These are phyloP conservation scores for Globisporangium cylindrosporum DNA, from an alignment of 352 stramenopile species.

Conservation along the genomic window DNA sequence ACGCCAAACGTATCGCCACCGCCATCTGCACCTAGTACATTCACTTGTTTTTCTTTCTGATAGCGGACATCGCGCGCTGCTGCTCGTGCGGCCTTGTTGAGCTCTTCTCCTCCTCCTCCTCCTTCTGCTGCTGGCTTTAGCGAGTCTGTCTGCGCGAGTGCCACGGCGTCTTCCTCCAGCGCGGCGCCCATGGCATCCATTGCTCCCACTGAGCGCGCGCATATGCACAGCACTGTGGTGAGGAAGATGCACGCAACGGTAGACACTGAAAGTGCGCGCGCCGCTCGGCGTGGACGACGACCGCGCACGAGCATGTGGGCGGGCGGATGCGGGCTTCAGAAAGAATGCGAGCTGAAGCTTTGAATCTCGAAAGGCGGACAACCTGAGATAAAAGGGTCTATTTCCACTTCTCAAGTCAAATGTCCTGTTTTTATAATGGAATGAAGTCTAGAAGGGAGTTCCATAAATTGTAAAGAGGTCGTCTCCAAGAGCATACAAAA, in stretches of 20 bases:
- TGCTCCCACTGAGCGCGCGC: neutral
- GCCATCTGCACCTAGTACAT: neutral
- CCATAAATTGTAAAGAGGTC: too few relatives aligned
- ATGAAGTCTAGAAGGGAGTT: too few relatives aligned
- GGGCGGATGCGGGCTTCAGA: neutral
- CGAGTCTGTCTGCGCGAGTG: neutral
- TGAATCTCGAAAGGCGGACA: neutral
- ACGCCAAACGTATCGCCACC: neutral
- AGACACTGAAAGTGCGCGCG: neutral
- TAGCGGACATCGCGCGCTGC: neutral
- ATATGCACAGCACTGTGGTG: neutral
- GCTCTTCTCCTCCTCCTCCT: neutral
- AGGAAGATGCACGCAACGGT: neutral
- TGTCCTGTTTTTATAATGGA: too few relatives aligned
- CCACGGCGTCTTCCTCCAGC: conserved; percentile 10
- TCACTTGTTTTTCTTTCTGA: neutral
- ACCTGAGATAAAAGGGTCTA: too few relatives aligned
- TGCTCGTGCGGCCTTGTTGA: neutral
- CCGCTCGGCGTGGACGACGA: neutral
- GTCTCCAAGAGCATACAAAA: too few relatives aligned
- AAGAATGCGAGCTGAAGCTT: neutral
- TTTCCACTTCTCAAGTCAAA: too few relatives aligned
- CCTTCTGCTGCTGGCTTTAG: neutral
- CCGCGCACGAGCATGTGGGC: neutral
- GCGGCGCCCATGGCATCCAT: conserved; percentile 17